Evolutionary conservation across 371 early-diverging fungal species (phyloP).

Genomic region (Lichtheimia ramosa): DNA sequence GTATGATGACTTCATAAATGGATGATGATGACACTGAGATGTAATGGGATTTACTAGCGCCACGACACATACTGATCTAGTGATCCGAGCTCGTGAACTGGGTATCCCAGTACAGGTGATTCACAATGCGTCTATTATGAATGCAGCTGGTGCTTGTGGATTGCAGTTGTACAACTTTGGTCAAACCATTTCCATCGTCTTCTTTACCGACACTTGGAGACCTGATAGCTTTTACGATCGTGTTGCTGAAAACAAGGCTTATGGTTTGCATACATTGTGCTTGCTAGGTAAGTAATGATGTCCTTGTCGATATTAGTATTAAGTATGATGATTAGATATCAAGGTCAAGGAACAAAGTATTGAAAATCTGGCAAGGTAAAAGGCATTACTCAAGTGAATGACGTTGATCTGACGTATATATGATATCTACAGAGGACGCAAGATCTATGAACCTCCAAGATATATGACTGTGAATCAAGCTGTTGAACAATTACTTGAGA

Average conservation of each 20-base stretch:
- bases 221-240: slow-evolving; percentile 97
- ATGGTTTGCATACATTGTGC: slow-evolving; percentile 96
- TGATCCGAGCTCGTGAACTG: slow-evolving; percentile 91
- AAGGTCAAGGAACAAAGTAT: slow-evolving; percentile 97
- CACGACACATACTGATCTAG: slow-evolving; percentile 99
- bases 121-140: slow-evolving; percentile 99
- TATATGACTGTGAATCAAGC: slow-evolving; percentile 98
- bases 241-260: slow-evolving; percentile 82
- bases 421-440: slow-evolving; percentile 66
- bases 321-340: slow-evolving; percentile 73
- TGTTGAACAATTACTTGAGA: slow-evolving; percentile 90
- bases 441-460: slow-evolving; percentile 95
- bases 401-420: not conserved
- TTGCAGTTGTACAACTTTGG: slow-evolving; percentile 99
- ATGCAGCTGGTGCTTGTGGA: slow-evolving; percentile 98
- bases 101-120: slow-evolving; percentile 85
- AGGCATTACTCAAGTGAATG: not conserved
- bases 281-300: slow-evolving; percentile 61
- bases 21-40: not conserved
- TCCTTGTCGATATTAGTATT: too few relatives aligned
- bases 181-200: slow-evolving; percentile 98
- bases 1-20: not conserved
- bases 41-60: slow-evolving; percentile 64
- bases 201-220: slow-evolving; percentile 95
- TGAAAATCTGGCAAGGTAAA: slow-evolving; percentile 90